These are phyloP conservation scores for Alternaria brassicicola DNA, from an alignment of 2,329 filamentous ascomycete species.

Conservation along the genomic window DNA sequence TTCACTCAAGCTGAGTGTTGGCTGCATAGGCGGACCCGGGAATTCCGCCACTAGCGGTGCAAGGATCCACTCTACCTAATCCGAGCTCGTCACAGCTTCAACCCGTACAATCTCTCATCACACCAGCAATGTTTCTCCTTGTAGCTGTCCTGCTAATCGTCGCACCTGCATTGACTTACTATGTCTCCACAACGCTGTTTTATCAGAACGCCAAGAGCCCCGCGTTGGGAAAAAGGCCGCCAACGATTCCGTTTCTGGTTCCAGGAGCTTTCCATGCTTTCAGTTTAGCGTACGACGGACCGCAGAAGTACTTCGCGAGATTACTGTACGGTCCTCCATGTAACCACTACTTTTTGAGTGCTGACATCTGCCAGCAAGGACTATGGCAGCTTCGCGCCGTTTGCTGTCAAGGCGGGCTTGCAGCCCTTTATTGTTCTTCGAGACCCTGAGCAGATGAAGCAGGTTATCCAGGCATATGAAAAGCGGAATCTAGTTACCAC, in stretches of 20 bases:
- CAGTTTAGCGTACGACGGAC: constrained; percentile 25
- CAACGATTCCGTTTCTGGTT: constrained; percentile 31
- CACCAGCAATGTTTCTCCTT: constrained; percentile 8
- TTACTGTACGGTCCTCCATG: constrained; percentile 23
- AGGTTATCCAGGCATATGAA: constrained; percentile 19
- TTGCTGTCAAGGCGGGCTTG: constrained; percentile 29
- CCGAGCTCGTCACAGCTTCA: neutral
- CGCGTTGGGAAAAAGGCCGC: constrained; percentile 20
- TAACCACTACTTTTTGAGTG: neutral
- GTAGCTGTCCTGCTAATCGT: neutral
- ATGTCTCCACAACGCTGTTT: constrained; percentile 28
- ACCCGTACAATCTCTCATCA: neutral
- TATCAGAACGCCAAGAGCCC: constrained; percentile 22
- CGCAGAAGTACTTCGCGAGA: constrained; percentile 32
- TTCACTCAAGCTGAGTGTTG: neutral
- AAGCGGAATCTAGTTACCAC: constrained; percentile 7
- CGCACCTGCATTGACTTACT: constrained; percentile 31
- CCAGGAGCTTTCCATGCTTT: constrained; percentile 31
- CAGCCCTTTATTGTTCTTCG: constrained; percentile 28
- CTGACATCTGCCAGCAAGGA: constrained; percentile 28
- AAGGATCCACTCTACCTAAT: neutral
- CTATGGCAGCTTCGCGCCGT: constrained; percentile 31
- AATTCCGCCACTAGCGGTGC: constrained; percentile 1
- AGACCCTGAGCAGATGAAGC: constrained; percentile 29
- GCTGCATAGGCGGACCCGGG: neutral